phyloP scores from a whole-genome alignment of 371 early-diverging fungal species.

The Syncephalastrum monosporum region DNA sequence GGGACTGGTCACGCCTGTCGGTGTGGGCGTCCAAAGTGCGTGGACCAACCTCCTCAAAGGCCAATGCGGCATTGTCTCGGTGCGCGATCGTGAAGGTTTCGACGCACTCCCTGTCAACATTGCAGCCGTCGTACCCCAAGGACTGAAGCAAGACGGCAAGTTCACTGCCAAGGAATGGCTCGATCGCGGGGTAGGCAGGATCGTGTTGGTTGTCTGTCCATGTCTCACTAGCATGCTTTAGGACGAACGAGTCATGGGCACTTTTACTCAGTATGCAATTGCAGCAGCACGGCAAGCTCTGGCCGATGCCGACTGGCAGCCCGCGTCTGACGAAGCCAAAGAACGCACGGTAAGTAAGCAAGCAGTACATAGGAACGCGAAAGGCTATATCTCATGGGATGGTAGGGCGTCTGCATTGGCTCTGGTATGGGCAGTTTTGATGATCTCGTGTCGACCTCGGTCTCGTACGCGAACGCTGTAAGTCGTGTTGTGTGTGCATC shows the following conservation, averaged over 20 bases:
- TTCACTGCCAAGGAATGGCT: slow-evolving; percentile 76
- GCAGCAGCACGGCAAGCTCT: slow-evolving; percentile 87
- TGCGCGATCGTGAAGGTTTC: slow-evolving; percentile 45
- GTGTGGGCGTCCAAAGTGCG: slow-evolving; percentile 66
- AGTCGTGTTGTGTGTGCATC: slow-evolving; percentile 8
- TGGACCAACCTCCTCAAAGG: slow-evolving; percentile 80
- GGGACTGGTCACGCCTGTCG: slow-evolving; percentile 93
- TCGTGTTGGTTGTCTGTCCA: not conserved
- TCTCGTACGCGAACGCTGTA: slow-evolving; percentile 58
- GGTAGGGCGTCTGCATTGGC: slow-evolving; percentile 87
- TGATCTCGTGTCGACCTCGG: slow-evolving; percentile 68
- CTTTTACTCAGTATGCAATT: slow-evolving; percentile 88
- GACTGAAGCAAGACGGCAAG: slow-evolving; percentile 48
- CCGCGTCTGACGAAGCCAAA: slow-evolving; percentile 51
- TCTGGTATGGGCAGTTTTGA: slow-evolving; percentile 92
- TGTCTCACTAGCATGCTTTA: slow-evolving; percentile 18
- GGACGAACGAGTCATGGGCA: slow-evolving; percentile 79
- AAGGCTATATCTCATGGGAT: slow-evolving; percentile 36
- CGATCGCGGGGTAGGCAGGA: slow-evolving; percentile 58
- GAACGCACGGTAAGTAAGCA: slow-evolving; percentile 50
- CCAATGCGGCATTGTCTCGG: slow-evolving; percentile 76
- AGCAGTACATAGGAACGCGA: no score
- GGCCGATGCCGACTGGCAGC: slow-evolving; percentile 74
- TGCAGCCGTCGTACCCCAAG: slow-evolving; percentile 73
- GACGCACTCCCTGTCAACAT: slow-evolving; percentile 77